Base-by-base conservation (phyloP, 2,329 filamentous ascomycete genomes). In the Coniochaeta sp. region DNA sequence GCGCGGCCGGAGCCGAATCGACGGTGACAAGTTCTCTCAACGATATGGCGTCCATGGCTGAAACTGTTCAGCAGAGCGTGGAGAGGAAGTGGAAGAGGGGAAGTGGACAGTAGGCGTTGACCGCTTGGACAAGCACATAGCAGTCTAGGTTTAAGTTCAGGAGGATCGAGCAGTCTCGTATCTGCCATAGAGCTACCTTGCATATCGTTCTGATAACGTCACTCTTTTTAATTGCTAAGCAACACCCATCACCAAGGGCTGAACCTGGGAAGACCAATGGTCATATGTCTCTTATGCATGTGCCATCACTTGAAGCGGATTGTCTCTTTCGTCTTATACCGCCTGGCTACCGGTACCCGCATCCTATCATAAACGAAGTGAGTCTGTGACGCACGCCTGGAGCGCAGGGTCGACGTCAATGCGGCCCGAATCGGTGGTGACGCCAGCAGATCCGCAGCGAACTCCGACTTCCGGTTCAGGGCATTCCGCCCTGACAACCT, bases 21-120 rank as follows among this genome's bases (percentile, higher is more conserved):
- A 75, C 69, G 58, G 71, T 65, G 58, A 72, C 67, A 8, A 76
- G 66, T 34, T 67, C 67, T n/a, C 65, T 66, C 36, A 76, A 61
- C 57, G 73, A 66, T 6, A 69, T 62, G 3, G 72, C 65, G 22
- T 74, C 71, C 74, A 75, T 76, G 58, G n/a, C 47, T 56, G 55
- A 33, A n/a, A 57, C 38, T 66, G 50, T 60, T 24, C 22, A 62
- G 43, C 12, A 63, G 58, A 4, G 63, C 55, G 47, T 61, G 56
- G 57, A 65, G 24, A 47, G 43, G 19, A 47, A 47, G 24, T 24
- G 24, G 43, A 26, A 59, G 33, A 57, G 58, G 31, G 17, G 38
- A 40, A 40, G n/a, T 40, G 38, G 38, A 40, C 16, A 40, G 9
- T 12, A n/a, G 6, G 38, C 5, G 28, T 38, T 31, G 33, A 34